Evolutionary conservation across 1,284 basidiomycete genomes (phyloP).

Genomic region (Pseudozyma thailandica): DNA sequence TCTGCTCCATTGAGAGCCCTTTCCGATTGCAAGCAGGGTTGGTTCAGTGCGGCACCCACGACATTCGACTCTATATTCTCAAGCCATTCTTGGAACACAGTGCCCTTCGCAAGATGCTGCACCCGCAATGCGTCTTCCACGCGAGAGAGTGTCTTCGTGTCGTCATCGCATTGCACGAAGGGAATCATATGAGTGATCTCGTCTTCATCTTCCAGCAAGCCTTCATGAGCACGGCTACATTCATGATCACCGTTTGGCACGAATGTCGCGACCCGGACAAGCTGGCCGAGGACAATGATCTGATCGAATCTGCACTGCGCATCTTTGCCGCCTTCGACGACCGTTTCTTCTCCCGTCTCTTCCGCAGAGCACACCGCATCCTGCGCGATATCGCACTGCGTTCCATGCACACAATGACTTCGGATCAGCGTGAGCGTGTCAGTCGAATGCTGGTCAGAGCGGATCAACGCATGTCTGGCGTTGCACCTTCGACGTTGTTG

Average conservation of each 20-base stretch:
- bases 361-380: conserved; percentile 47
- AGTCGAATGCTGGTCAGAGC: conserved; percentile 46
- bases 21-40: conserved; percentile 52
- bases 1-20: conserved; percentile 42
- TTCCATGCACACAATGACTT: conserved; percentile 47
- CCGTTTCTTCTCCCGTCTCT: conserved; percentile 47
- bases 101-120: conserved; percentile 54
- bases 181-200: conserved; percentile 43
- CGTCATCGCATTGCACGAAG: conserved; percentile 54
- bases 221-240: conserved; percentile 59
- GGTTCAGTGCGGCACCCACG: conserved; percentile 52
- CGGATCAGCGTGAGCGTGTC: conserved; percentile 49
- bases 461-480: conserved; percentile 27
- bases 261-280: conserved; percentile 38
- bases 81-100: conserved; percentile 59
- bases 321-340: conserved; percentile 55
- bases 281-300: conserved; percentile 50
- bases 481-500: conserved; percentile 21
- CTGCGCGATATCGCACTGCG: conserved; percentile 48
- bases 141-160: conserved; percentile 52
- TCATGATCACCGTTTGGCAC: conserved; percentile 65
- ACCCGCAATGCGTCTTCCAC: conserved; percentile 55
- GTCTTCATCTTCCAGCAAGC: conserved; percentile 60
- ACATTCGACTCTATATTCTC: conserved; percentile 61
- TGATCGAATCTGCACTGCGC: conserved; percentile 55